Conservation (phyloP, 2,329 filamentous ascomycete genomes). For the Aciculosporium take region DNA sequence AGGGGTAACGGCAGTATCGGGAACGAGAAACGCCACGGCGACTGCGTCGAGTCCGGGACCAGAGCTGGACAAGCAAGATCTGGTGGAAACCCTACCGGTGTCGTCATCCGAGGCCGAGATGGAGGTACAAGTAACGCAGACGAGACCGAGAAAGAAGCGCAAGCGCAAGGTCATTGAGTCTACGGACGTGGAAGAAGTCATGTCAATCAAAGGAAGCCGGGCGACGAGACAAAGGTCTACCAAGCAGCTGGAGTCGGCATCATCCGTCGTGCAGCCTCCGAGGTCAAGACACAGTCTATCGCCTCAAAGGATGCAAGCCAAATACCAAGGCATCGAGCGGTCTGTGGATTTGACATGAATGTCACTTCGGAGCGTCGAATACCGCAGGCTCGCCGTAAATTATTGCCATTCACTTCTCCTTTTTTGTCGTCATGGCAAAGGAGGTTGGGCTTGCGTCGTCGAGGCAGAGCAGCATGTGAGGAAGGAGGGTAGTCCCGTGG, state of each 20-base stretch:
- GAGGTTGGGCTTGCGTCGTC: not conserved
- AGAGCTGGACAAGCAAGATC: not conserved
- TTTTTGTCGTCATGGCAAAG: not conserved
- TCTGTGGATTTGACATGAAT: conserved; percentile 8
- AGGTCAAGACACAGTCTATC: conserved; percentile 3
- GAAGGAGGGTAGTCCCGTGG: not conserved
- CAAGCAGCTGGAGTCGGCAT: not conserved
- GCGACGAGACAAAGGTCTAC: not conserved
- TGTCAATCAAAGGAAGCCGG: not conserved
- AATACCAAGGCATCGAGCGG: conserved; percentile 21
- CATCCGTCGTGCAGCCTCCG: conserved; percentile 4
- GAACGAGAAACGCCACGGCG: not conserved
- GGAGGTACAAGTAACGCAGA: not conserved
- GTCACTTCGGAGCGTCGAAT: not conserved
- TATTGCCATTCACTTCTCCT: not conserved
- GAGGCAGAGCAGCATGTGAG: not conserved
- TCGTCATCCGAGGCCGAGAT: conserved; percentile 6
- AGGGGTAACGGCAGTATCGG: not conserved
- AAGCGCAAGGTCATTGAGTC: not conserved
- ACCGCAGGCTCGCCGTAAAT: not conserved
- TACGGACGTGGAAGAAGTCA: conserved; percentile 2
- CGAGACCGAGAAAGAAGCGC: not conserved
- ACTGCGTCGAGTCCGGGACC: not conserved
- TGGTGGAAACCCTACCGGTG: conserved; percentile 3
- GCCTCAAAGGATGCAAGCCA: not conserved